phyloP scores from a whole-genome alignment of 1,139 yeast species.

The Saccharomyces uvarum region DNA sequence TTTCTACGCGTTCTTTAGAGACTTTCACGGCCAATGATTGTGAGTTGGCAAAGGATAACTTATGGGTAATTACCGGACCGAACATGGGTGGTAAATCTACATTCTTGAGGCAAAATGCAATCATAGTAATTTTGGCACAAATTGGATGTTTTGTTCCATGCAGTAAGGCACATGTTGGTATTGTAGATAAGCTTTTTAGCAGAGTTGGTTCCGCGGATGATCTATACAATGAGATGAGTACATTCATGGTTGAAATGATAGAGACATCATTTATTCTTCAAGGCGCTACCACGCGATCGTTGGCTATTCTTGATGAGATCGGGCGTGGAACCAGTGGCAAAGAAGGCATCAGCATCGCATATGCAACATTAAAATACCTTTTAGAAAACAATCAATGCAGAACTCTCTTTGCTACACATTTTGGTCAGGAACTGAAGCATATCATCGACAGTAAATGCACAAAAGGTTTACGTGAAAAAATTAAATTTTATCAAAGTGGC shows the following conservation, averaged over 20 bases:
- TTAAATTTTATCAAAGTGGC: conserved; percentile 46
- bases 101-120: conserved; percentile 77
- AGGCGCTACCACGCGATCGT: conserved; percentile 66
- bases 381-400: conserved; percentile 54
- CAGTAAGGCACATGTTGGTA: conserved; percentile 56
- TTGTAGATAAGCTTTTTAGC: conserved; percentile 81
- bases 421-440: conserved; percentile 57
- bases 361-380: conserved; percentile 62
- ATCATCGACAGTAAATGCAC: conserved; percentile 33
- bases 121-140: conserved; percentile 78
- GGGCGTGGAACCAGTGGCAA: conserved; percentile 90
- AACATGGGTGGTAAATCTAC: conserved; percentile 98
- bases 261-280: conserved; percentile 76
- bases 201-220: conserved; percentile 92
- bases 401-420: conserved; percentile 89
- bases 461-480: conserved; percentile 30
- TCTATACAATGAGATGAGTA: conserved; percentile 74
- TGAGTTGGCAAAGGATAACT: conserved; percentile 32
- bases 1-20: conserved; percentile 34
- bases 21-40: conserved; percentile 66
- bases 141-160: conserved; percentile 91
- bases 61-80: conserved; percentile 88
- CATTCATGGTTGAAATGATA: conserved; percentile 98
- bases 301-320: conserved; percentile 90
- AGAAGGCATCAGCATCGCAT: conserved; percentile 89